Evolutionary conservation across 2,329 filamentous ascomycete genomes (phyloP), one percentile per base, ranked within the genome.

Genomic region (Epichloe scottii): DNA sequence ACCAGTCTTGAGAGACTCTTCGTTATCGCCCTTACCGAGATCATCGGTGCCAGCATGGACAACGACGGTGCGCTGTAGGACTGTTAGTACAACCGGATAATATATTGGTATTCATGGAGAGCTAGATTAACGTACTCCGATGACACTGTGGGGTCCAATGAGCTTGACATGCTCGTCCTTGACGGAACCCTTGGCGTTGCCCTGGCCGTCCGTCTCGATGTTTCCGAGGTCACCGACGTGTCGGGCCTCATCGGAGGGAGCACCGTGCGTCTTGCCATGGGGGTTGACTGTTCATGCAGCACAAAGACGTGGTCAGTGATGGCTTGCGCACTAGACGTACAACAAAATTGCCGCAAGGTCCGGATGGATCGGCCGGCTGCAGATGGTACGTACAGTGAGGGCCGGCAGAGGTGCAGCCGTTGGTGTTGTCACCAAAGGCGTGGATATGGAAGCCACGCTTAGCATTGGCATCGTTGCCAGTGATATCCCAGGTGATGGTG

Each of bases 341-440:
- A n/a, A 23, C 15, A n/a, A 15, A n/a, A 30, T 23, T 41, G 4
- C n/a, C n/a, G 14, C 23, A 26, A 17, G 33, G 33, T 43, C 17
- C 35, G 35, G 34, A 12, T 42, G n/a, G 38, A 41, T 58, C 49
- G 62, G 57, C 46, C n/a, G 26, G n/a, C 41, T 19, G 34, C 26
- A 39, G 23, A 26, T 39, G 2, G 37, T 15, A 74, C 87, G 69
- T 77, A 95, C 89, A 98, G 79, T 98, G 93, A 72, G 93, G 91
- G 50, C 93, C 93, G 60, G 93, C 93, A 60, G 87, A 95, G 60
- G 91, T 97, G 87, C 93, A 98, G 71, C 93, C 93, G 76, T 98
- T 98, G 79, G 93, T 97, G 82, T 97, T 97, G 81, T 97, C 93
- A 70, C 93, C 93, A 67, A 95, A 98, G 71, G 93, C 88, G 79